Conservation (phyloP, 2,329 filamentous ascomycete genomes). For the Colletotrichum magnum region DNA sequence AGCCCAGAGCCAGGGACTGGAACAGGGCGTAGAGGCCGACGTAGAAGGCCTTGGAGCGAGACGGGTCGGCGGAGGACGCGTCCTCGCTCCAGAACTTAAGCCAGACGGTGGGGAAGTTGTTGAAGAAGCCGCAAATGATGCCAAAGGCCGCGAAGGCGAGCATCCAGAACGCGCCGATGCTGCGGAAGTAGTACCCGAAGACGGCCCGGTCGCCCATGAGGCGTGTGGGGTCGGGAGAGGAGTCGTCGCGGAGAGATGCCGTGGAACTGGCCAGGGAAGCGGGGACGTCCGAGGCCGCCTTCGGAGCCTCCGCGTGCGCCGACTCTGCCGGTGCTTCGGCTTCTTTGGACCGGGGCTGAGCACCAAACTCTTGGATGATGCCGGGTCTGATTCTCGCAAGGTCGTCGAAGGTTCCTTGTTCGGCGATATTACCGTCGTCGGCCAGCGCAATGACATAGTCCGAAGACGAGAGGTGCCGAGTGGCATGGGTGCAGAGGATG, state of each 20-base stretch:
- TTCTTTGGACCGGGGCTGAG: not conserved
- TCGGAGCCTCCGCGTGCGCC: no score
- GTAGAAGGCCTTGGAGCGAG: constrained; percentile 45
- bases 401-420: constrained; percentile 56
- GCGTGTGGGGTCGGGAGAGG: not conserved
- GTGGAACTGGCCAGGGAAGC: no score
- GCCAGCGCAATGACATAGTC: constrained; percentile 57
- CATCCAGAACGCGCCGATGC: constrained; percentile 4
- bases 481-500: not conserved
- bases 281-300: no score
- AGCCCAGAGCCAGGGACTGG: not conserved
- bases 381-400: constrained; percentile 50
- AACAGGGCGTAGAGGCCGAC: constrained; percentile 49
- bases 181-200: constrained; percentile 20
- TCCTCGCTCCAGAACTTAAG: constrained; percentile 58
- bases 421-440: constrained; percentile 54
- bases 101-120: constrained; percentile 54
- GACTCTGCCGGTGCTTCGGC: no score
- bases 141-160: constrained; percentile 5
- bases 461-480: not conserved
- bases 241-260: not conserved
- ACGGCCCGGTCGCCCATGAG: constrained; percentile 9
- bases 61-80: constrained; percentile 32
- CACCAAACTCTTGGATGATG: constrained; percentile 54
- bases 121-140: constrained; percentile 6